phyloP scores from a whole-genome alignment of 1,139 yeast genomes.

The Trichomonascaceae sp. region DNA sequence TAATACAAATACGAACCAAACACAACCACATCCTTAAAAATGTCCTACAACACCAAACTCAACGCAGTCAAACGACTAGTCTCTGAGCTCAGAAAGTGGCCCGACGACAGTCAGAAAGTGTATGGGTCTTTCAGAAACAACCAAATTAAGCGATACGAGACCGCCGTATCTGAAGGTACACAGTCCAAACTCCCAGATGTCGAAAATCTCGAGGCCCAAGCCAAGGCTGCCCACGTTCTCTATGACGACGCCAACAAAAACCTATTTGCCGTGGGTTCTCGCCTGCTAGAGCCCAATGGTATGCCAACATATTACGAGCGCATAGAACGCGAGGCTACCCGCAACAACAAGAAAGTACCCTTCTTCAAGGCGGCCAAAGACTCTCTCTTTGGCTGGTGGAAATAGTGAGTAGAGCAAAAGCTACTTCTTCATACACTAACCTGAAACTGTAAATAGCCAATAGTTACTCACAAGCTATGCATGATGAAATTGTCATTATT shows the following conservation, averaged over 20 bases:
- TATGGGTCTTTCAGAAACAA: slow-evolving; percentile 22
- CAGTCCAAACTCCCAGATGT: slow-evolving; percentile 14
- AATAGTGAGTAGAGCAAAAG: too few species aligned
- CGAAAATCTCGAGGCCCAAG: slow-evolving; percentile 17
- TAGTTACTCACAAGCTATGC: too few species aligned
- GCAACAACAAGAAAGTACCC: slow-evolving; percentile 59
- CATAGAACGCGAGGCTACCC: slow-evolving; percentile 54
- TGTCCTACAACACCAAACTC: slow-evolving; percentile 8
- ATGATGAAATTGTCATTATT: too few species aligned
- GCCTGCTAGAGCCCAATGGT: slow-evolving; percentile 64
- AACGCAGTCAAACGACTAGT: slow-evolving; percentile 9
- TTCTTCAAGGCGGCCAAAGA: slow-evolving; percentile 22
- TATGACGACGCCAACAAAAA: slow-evolving; percentile 12
- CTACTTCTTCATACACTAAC: too few species aligned
- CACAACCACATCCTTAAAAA: too few species aligned
- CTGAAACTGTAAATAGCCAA: too few species aligned
- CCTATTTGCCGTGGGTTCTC: slow-evolving; percentile 30
- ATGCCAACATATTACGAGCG: slow-evolving; percentile 69
- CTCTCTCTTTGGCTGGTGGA: slow-evolving; percentile 25
- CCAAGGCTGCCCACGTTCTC: slow-evolving; percentile 16
- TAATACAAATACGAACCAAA: too few species aligned
- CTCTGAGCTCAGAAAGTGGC: slow-evolving; percentile 15
- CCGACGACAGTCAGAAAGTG: slow-evolving; percentile 20
- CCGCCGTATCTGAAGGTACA: slow-evolving; percentile 11
- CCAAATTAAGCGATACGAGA: slow-evolving; percentile 18